phyloP scores from a whole-genome alignment of 2,329 filamentous ascomycete species.

The Trichoderma sp. region DNA sequence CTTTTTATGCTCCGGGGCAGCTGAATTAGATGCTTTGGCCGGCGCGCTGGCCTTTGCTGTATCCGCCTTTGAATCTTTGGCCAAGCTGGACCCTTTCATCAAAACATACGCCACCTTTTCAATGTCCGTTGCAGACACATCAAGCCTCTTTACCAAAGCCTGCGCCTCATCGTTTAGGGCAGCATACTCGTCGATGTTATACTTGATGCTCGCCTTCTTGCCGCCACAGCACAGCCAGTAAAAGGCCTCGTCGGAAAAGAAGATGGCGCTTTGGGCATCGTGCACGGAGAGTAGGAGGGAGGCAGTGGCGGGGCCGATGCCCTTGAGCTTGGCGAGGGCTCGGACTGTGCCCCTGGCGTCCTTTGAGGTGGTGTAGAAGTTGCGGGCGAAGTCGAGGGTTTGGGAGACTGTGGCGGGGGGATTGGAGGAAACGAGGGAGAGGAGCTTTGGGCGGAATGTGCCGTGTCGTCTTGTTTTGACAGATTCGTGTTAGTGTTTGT shows the following conservation, averaged over 20 bases:
- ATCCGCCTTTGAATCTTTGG: not conserved
- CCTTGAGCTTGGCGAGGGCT: constrained; percentile 64
- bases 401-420: constrained; percentile 49
- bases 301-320: constrained; percentile 79
- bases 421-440: constrained; percentile 67
- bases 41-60: not conserved
- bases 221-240: constrained; percentile 68
- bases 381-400: constrained; percentile 58
- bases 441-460: constrained; percentile 63
- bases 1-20: constrained; percentile 29
- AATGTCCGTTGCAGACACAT: constrained; percentile 62
- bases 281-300: constrained; percentile 72
- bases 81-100: constrained; percentile 48
- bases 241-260: constrained; percentile 82
- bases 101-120: constrained; percentile 75
- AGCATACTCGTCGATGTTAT: constrained; percentile 70
- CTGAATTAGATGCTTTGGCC: not conserved
- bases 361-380: constrained; percentile 46
- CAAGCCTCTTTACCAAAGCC: constrained; percentile 52
- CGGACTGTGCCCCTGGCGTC: constrained; percentile 54
- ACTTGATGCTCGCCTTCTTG: constrained; percentile 62
- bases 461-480: constrained; percentile 57
- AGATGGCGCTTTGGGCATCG: constrained; percentile 62
- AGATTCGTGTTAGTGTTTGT: not conserved
- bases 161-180: constrained; percentile 53